These are phyloP conservation scores for Mollisia scopiformis DNA, from an alignment of 2,329 filamentous ascomycete genomes.

Conservation along the genomic window DNA sequence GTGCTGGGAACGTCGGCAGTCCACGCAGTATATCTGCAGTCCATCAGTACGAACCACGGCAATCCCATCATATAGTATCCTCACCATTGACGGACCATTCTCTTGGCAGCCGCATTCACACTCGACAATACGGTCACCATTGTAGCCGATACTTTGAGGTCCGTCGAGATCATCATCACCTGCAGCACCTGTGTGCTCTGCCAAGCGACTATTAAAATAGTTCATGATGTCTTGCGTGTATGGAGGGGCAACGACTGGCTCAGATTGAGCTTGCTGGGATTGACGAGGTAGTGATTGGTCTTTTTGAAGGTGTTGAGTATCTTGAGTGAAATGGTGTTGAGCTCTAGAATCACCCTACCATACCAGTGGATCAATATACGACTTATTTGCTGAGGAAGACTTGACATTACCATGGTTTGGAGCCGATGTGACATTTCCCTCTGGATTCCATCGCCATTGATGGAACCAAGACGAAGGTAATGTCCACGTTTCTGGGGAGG, in stretches of 20 bases:
- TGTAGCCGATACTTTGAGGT: neutral
- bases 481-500: neutral
- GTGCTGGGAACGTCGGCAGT: constrained; percentile 24
- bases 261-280: neutral
- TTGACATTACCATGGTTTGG: neutral
- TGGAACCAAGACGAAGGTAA: neutral
- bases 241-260: neutral
- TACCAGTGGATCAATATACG: neutral
- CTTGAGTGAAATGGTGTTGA: constrained; percentile 19
- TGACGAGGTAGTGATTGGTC: neutral
- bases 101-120: constrained; percentile 18
- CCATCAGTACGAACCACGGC: too few species aligned
- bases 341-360: constrained; percentile 15
- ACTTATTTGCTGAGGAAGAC: neutral
- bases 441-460: neutral
- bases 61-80: too few species aligned
- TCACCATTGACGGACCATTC: neutral
- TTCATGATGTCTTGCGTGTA: constrained; percentile 5
- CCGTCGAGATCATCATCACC: neutral
- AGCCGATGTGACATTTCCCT: neutral
- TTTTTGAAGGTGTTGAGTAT: constrained; percentile 11
- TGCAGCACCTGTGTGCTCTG: neutral
- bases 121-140: neutral
- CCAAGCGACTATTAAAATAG: neutral
- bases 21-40: constrained; percentile 25